Percentiles rank a stretch among this genome's conserved stretches.
These are phyloP conservation scores for Zymoseptoria tritici DNA, from an alignment of 2,329 filamentous ascomycete species.

Conservation along the genomic window DNA sequence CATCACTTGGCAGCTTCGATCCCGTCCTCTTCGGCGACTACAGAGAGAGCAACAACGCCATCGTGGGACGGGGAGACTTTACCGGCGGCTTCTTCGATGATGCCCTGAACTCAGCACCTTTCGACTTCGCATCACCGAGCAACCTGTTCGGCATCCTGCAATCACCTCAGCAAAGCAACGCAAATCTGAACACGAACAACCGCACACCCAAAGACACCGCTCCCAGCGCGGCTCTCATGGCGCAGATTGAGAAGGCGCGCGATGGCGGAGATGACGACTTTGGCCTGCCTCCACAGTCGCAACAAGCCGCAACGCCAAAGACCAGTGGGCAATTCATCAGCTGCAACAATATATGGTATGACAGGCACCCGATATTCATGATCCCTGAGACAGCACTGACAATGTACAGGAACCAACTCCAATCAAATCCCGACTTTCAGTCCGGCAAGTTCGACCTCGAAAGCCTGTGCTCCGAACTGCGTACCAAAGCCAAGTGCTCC, in stretches of 20 bases:
- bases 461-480: conserved; percentile 81
- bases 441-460: conserved; percentile 91
- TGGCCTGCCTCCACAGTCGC: conserved; percentile 17
- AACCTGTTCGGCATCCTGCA: conserved; percentile 51
- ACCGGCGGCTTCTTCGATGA: conserved; percentile 69
- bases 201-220: conserved; percentile 8
- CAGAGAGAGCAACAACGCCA: conserved; percentile 78
- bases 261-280: conserved; percentile 61
- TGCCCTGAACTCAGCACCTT: conserved; percentile 34
- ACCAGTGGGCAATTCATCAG: conserved; percentile 56
- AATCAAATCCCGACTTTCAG: conserved; percentile 78
- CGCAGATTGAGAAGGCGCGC: conserved; percentile 68
- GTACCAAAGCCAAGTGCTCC: conserved; percentile 92
- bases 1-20: conserved; percentile 66
- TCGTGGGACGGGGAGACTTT: conserved; percentile 63
- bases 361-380: conserved; percentile 12
- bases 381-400: conserved; percentile 2
- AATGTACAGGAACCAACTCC: conserved; percentile 72
- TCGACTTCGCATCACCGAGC: conserved; percentile 73
- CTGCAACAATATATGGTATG: conserved; percentile 91
- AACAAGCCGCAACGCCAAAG: conserved; percentile 7
- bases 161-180: conserved; percentile 27
- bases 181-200: conserved; percentile 1
- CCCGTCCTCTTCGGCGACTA: conserved; percentile 88
- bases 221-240: conserved; percentile 54